Conservation (phyloP, 306 rosid species). For the Quercus rubra region DNA sequence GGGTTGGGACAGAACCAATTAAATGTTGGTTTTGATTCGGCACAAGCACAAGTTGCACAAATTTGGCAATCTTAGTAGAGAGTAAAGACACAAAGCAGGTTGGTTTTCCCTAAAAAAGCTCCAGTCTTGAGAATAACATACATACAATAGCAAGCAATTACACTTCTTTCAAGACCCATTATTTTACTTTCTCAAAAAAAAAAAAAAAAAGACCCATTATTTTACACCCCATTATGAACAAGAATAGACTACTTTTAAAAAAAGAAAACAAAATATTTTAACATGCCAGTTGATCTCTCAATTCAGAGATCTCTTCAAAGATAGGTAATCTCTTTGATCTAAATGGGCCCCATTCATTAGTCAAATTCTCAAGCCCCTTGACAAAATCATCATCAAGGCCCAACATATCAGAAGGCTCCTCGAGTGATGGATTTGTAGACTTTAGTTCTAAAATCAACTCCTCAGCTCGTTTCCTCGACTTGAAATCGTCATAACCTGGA, state of each 20-base stretch:
- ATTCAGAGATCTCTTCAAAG: conserved; percentile 79
- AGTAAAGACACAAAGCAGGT: neutral
- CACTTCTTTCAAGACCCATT: neutral
- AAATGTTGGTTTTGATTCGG: neutral
- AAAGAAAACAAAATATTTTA: conserved; percentile 6
- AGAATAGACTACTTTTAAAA: neutral
- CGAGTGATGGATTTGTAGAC: conserved; percentile 8
- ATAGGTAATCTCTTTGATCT: conserved; percentile 82
- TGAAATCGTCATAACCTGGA: conserved; percentile 50
- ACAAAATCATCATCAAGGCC: conserved; percentile 58
- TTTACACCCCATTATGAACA: neutral
- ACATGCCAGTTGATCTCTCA: conserved; percentile 79
- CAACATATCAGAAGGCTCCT: conserved; percentile 1
- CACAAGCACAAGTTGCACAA: neutral
- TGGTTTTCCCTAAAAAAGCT: neutral
- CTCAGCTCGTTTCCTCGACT: conserved; percentile 45
- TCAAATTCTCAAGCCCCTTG: conserved; percentile 65
- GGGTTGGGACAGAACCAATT: neutral
- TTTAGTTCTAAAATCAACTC: conserved; percentile 46
- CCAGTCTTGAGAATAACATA: neutral
- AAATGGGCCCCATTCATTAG: conserved; percentile 48
- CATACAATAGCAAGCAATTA: neutral
- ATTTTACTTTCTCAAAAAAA: neutral
- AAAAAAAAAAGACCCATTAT: neutral
- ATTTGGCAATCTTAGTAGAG: neutral